Evolutionary conservation across 345 rosid species (phyloP).

Genomic region (Passiflora organensis): DNA sequence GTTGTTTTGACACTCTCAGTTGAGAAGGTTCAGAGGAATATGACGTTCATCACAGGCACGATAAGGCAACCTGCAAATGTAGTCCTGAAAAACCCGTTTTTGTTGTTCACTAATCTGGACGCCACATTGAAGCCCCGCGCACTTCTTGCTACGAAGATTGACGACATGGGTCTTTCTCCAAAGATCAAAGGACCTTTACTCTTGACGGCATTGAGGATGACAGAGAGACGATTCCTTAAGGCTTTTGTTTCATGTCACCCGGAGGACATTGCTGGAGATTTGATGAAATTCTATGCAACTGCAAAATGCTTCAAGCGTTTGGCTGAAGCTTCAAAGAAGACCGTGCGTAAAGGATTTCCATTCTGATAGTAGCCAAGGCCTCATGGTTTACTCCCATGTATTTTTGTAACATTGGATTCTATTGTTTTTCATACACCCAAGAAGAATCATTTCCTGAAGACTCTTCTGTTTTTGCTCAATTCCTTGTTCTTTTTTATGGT

Average conservation of each 20-base stretch:
- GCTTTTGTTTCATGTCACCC: conserved; percentile 57
- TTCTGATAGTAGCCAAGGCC: conserved; percentile 30
- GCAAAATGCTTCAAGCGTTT: conserved; percentile 54
- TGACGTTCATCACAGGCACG: conserved; percentile 66
- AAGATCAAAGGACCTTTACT: conserved; percentile 30
- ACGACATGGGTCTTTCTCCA: conserved; percentile 57
- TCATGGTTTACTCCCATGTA: too few relatives aligned
- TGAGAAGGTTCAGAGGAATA: conserved; percentile 81
- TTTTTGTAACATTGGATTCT: too few relatives aligned
- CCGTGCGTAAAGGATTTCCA: conserved; percentile 51
- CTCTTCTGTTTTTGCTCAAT: too few relatives aligned
- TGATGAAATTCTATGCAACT: conserved; percentile 46
- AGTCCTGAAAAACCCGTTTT: conserved; percentile 43
- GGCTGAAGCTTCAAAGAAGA: conserved; percentile 53
- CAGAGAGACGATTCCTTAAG: conserved; percentile 50
- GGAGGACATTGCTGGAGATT: conserved; percentile 41
- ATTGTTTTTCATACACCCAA: too few relatives aligned
- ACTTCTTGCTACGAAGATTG: conserved; percentile 46
- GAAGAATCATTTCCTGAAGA: too few relatives aligned
- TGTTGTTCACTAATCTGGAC: conserved; percentile 55
- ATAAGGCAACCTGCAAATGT: conserved; percentile 54
- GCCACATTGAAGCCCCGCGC: conserved; percentile 52
- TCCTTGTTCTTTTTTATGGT: too few relatives aligned
- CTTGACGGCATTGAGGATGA: conserved; percentile 62
- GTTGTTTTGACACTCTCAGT: conserved; percentile 52